These are phyloP conservation scores for Gossypium raimondii DNA, from an alignment of 345 rosid species.

Conservation along the genomic window DNA sequence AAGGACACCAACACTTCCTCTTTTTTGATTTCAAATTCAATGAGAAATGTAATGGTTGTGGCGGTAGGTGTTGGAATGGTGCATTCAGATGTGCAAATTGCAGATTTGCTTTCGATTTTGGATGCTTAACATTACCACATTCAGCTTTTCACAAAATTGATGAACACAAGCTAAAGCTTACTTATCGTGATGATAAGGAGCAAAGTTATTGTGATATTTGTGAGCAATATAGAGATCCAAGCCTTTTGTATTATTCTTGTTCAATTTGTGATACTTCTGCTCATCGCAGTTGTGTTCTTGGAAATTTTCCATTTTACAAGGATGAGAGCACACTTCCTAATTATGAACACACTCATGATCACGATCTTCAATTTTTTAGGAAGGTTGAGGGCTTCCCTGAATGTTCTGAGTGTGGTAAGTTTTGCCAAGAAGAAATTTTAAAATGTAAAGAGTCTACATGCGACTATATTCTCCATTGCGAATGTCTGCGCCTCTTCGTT, in stretches of 20 bases:
- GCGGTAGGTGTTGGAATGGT: not conserved
- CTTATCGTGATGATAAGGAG: not conserved
- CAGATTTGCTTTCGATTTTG: not conserved
- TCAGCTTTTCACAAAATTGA: not conserved
- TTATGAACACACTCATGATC: accelerated
- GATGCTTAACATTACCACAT: not conserved
- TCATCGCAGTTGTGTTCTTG: not conserved
- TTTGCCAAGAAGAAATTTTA: not conserved
- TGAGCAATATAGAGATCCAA: not conserved
- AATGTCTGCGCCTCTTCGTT: not conserved
- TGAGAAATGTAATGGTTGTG: not conserved
- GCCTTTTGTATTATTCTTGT: not conserved
- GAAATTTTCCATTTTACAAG: not conserved
- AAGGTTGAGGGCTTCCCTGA: not conserved
- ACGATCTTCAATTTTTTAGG: not conserved
- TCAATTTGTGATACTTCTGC: not conserved
- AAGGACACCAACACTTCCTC: not conserved
- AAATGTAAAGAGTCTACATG: not conserved
- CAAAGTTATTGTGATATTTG: not conserved
- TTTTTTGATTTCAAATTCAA: not conserved
- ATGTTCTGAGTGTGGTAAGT: not conserved
- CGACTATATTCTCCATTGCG: not conserved
- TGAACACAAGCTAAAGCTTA: not conserved
- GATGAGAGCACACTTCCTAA: not conserved
- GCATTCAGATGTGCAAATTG: not conserved